These are phyloP conservation scores for Pichia sp. DNA, from an alignment of 1,139 yeast species.

Conservation along the genomic window DNA sequence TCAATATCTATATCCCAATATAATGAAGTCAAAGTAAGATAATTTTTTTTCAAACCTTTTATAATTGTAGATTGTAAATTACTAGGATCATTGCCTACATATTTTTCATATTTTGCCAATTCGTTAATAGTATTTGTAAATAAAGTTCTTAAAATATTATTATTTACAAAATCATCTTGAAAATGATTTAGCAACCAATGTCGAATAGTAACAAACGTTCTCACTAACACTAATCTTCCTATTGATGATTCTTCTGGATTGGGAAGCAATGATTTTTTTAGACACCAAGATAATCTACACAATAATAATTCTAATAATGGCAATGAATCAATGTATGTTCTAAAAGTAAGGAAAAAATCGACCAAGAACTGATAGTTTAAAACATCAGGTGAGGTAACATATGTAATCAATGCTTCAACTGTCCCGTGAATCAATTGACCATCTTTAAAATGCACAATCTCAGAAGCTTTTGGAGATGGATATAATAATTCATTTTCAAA, in stretches of 20 bases:
- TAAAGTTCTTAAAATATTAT: constrained; percentile 40
- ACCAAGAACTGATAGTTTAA: constrained; percentile 73
- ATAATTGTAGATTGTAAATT: constrained; percentile 39
- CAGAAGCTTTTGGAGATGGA: constrained; percentile 29
- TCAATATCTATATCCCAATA: constrained; percentile 41
- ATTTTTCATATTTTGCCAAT: constrained; percentile 25
- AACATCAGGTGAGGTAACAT: constrained; percentile 71
- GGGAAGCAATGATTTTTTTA: constrained; percentile 32
- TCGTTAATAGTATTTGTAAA: constrained; percentile 48
- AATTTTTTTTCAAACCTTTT: constrained; percentile 38
- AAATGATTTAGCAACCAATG: constrained; percentile 85
- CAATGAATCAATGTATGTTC: constrained; percentile 57
- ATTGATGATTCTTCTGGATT: constrained; percentile 37
- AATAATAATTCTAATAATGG: constrained; percentile 56
- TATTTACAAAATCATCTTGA: constrained; percentile 57
- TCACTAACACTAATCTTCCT: constrained; percentile 67
- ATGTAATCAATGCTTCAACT: constrained; percentile 54
- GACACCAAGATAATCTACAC: constrained; percentile 68
- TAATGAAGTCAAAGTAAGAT: constrained; percentile 32
- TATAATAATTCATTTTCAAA: constrained; percentile 29
- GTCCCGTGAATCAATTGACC: constrained; percentile 22
- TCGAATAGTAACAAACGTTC: constrained; percentile 81
- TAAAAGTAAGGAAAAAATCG: constrained; percentile 80
- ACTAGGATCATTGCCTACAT: constrained; percentile 20
- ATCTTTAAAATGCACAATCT: constrained; percentile 24